Evolutionary conservation across 176 grass and related monocot genomes (phyloP).

Genomic region (Triticum monococcum): DNA sequence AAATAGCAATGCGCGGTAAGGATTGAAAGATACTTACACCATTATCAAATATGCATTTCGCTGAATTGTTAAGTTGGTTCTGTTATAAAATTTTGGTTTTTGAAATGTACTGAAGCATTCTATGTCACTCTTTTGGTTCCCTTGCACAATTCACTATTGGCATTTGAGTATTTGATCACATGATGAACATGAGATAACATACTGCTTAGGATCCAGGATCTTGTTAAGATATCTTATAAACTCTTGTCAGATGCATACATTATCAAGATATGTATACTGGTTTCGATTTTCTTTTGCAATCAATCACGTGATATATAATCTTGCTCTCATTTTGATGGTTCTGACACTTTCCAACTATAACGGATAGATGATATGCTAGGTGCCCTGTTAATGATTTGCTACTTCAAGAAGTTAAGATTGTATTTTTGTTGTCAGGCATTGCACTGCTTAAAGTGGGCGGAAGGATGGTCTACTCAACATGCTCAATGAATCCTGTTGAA

Average conservation of each 20-base stretch:
- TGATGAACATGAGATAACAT: background rate
- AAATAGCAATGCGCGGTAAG: slow-evolving; percentile 95
- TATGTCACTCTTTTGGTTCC: background rate
- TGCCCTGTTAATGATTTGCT: slow-evolving; percentile 10
- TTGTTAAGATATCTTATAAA: slow-evolving; percentile 16
- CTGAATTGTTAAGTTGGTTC: slow-evolving; percentile 20
- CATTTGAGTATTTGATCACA: slow-evolving; percentile 2
- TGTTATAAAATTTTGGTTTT: no score
- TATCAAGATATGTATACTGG: background rate
- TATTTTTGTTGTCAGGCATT: slow-evolving; percentile 58
- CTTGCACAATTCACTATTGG: slow-evolving; percentile 3
- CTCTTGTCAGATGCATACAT: background rate
- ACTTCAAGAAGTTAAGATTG: background rate
- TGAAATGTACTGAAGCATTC: background rate
- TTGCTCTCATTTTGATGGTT: slow-evolving; percentile 13
- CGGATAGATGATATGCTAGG: background rate
- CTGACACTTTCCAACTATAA: background rate
- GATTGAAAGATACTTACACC: slow-evolving; percentile 13
- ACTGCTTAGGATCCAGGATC: background rate
- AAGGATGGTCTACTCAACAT: slow-evolving; percentile 97
- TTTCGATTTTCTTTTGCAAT: slow-evolving; percentile 4
- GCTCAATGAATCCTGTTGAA: slow-evolving; percentile 98
- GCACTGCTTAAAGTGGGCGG: slow-evolving; percentile 82
- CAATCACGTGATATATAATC: slow-evolving; percentile 4
- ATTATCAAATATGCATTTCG: slow-evolving; percentile 11